phyloP scores from a whole-genome alignment of 768 basidiomycete species.

The Dentipellis fragilis region DNA sequence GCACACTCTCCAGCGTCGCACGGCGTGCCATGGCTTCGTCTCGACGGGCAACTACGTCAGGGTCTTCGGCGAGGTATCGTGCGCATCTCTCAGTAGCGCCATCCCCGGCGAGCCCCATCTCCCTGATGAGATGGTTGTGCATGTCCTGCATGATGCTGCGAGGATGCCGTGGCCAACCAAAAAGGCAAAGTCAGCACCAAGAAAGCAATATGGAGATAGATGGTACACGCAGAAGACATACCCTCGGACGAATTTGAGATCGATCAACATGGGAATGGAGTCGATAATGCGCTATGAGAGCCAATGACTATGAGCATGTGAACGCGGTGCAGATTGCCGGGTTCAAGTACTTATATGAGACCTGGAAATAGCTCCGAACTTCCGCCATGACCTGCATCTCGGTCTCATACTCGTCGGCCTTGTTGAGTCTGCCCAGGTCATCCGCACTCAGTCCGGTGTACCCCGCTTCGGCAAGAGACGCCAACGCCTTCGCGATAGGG shows the following conservation, averaged over 20 bases:
- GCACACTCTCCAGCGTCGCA: neutral
- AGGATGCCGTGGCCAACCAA: no score
- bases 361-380: constrained; percentile 35
- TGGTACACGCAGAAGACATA: constrained; percentile 4
- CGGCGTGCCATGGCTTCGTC: neutral
- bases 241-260: constrained; percentile 8
- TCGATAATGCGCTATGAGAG: constrained; percentile 33
- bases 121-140: neutral
- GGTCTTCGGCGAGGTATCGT: constrained; percentile 14
- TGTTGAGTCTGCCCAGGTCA: constrained; percentile 24
- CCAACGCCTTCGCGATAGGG: neutral
- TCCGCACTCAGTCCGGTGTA: constrained; percentile 11
- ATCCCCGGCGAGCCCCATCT: constrained; percentile 8
- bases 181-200: neutral
- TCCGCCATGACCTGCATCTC: constrained; percentile 35
- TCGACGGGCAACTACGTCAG: neutral
- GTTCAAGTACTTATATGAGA: constrained; percentile 31
- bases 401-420: constrained; percentile 28
- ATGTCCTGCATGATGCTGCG: neutral
- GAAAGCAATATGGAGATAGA: neutral
- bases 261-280: constrained; percentile 26
- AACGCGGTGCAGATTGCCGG: neutral
- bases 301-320: neutral
- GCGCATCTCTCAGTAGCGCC: constrained; percentile 1
- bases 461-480: no score